A percentile compares a stretch with the other conserved stretches of the same genome.
Conservation (phyloP, 2,329 filamentous ascomycete species). For the Ceratocystis albifundus region DNA sequence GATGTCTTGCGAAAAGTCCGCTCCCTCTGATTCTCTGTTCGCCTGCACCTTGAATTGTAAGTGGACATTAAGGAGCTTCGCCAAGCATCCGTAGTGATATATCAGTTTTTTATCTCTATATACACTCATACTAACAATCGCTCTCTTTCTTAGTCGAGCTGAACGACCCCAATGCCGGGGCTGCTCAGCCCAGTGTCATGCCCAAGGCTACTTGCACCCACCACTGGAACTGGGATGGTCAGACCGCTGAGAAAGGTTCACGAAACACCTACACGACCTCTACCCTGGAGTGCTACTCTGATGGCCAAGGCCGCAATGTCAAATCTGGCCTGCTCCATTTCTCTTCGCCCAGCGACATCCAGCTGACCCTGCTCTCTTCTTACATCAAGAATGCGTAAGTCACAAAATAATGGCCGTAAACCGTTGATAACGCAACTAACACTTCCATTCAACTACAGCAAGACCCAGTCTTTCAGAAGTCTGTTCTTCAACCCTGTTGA, state of each 20-base stretch:
- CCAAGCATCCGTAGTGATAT: background rate
- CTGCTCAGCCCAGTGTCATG: background rate
- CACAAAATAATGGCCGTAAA: background rate
- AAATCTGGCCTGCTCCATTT: conserved; percentile 15
- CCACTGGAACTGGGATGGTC: conserved; percentile 27
- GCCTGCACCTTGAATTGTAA: conserved; percentile 20
- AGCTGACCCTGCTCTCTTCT: conserved; percentile 16
- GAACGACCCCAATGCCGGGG: conserved; percentile 14
- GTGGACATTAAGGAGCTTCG: background rate
- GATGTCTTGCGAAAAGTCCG: conserved; percentile 8
- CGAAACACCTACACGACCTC: conserved; percentile 23
- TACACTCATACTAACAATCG: background rate
- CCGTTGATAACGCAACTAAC: background rate
- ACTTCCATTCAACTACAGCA: background rate
- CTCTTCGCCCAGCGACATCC: conserved; percentile 1
- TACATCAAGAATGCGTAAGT: conserved; percentile 10
- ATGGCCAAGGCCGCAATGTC: conserved; percentile 4
- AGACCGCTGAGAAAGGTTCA: conserved; percentile 27
- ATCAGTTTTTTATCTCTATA: background rate
- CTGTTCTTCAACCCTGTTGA: background rate
- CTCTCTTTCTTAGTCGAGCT: conserved; percentile 12
- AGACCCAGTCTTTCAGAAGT: background rate
- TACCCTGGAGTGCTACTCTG: conserved; percentile 21
- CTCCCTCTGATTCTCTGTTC: background rate
- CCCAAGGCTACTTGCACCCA: conserved; percentile 23